These are phyloP conservation scores for Millerago galiae DNA, from an alignment of 805 yeast genomes.

Conservation along the genomic window DNA sequence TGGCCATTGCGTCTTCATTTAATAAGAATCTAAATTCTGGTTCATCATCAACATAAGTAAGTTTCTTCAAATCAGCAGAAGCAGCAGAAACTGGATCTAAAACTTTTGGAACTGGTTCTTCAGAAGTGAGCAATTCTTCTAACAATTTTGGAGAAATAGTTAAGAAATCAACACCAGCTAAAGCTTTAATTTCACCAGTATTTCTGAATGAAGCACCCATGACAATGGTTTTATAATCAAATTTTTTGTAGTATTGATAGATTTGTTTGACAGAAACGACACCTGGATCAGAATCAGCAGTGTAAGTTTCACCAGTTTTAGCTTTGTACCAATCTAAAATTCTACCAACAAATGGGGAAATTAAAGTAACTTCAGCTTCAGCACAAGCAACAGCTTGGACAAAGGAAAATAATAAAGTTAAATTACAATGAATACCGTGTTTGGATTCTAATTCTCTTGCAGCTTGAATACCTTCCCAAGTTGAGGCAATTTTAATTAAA, in stretches of 20 bases:
- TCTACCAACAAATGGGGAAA: slow-evolving; percentile 99
- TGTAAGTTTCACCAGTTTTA: slow-evolving; percentile 81
- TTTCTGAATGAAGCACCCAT: slow-evolving; percentile 99
- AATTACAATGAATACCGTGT: slow-evolving; percentile 88
- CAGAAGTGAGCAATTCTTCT: slow-evolving; percentile 78
- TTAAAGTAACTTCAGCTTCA: slow-evolving; percentile 91
- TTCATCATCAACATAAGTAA: slow-evolving; percentile 78
- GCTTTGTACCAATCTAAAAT: slow-evolving; percentile 98
- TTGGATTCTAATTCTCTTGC: slow-evolving; percentile 91
- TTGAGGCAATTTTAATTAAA: slow-evolving; percentile 93
- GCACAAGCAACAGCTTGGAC: slow-evolving; percentile 99
- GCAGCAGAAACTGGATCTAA: slow-evolving; percentile 66
- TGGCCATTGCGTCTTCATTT: slow-evolving; percentile 97
- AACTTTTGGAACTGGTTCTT: slow-evolving; percentile 71
- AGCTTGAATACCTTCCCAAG: slow-evolving; percentile 99
- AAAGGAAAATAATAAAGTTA: slow-evolving; percentile 91
- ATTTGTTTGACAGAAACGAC: slow-evolving; percentile 81
- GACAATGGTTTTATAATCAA: slow-evolving; percentile 92
- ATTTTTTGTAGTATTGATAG: slow-evolving; percentile 97
- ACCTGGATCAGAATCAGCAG: slow-evolving; percentile 88
- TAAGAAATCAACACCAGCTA: slow-evolving; percentile 95
- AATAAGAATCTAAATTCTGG: slow-evolving; percentile 81
- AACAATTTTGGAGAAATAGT: slow-evolving; percentile 91
- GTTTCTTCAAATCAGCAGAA: slow-evolving; percentile 56
- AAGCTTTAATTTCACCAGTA: slow-evolving; percentile 87